Conservation (phyloP, 2,329 filamentous ascomycete species). For the Xylaria sp. region DNA sequence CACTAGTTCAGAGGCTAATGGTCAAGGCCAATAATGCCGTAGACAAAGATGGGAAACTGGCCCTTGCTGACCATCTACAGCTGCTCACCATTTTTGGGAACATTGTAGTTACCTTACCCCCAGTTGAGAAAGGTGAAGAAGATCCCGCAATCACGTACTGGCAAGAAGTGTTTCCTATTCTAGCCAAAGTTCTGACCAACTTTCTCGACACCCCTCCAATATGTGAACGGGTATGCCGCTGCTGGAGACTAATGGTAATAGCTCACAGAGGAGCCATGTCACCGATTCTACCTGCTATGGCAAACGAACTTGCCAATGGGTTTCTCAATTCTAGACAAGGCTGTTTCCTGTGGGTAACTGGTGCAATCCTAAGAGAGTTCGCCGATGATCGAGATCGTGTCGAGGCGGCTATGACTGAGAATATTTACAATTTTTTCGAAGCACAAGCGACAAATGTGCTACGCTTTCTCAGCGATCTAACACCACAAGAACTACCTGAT, state of each 20-base stretch:
- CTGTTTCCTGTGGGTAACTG: slow-evolving; percentile 98
- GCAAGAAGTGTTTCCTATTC: slow-evolving; percentile 89
- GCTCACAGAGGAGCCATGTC: slow-evolving; percentile 92
- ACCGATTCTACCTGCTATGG: slow-evolving; percentile 84
- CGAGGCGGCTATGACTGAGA: slow-evolving; percentile 81
- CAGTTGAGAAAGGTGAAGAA: slow-evolving; percentile 75
- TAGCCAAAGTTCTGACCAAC: slow-evolving; percentile 86
- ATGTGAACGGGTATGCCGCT: slow-evolving; percentile 91
- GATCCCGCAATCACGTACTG: slow-evolving; percentile 97
- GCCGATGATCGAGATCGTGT: slow-evolving; percentile 90
- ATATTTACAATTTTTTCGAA: slow-evolving; percentile 95
- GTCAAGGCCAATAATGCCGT: slow-evolving; percentile 85
- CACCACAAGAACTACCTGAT: slow-evolving; percentile 77
- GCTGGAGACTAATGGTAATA: slow-evolving; percentile 97
- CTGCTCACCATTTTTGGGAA: slow-evolving; percentile 92
- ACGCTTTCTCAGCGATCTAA: slow-evolving; percentile 85
- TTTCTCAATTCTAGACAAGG: slow-evolving; percentile 90
- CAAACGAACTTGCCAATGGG: slow-evolving; percentile 86
- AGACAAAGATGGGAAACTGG: slow-evolving; percentile 84
- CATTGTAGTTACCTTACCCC: slow-evolving; percentile 73
- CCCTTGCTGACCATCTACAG: slow-evolving; percentile 91
- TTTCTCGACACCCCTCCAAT: slow-evolving; percentile 90
- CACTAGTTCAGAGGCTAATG: slow-evolving; percentile 87
- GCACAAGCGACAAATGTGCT: slow-evolving; percentile 91
- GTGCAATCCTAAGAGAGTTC: slow-evolving; percentile 94